phyloP scores from a whole-genome alignment of 495 filamentous ascomycete genomes.

The Penicillium mononematosum region DNA sequence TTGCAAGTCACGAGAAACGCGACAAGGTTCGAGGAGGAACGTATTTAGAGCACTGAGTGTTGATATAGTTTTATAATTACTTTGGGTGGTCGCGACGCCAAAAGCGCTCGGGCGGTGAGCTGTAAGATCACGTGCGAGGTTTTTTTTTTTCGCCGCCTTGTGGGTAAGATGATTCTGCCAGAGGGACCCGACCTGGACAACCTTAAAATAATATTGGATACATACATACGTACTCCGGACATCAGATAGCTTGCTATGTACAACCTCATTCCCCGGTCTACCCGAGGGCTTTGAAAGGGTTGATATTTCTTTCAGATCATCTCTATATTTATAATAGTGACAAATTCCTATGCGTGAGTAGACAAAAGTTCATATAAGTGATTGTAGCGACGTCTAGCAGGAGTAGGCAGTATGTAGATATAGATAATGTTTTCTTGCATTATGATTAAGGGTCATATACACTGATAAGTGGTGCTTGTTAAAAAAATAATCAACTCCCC shows the following conservation, averaged over 20 bases:
- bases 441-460: slow-evolving; percentile 41
- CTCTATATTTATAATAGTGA: background rate
- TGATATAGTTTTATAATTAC: background rate
- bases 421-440: slow-evolving; percentile 20
- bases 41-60: background rate
- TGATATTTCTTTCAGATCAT: background rate
- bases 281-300: background rate
- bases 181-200: background rate
- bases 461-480: slow-evolving; percentile 27
- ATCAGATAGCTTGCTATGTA: too few relatives aligned
- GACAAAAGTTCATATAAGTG: background rate
- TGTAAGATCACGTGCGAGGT: background rate
- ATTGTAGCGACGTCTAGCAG: background rate
- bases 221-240: too few relatives aligned
- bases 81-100: too few relatives aligned
- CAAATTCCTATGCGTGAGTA: background rate
- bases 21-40: background rate
- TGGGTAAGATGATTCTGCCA: background rate
- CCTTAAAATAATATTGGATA: too few relatives aligned
- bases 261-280: too few relatives aligned
- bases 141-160: background rate
- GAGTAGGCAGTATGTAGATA: background rate
- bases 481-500: slow-evolving; percentile 3
- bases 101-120: background rate
- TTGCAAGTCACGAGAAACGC: background rate